Conservation (phyloP, 1,284 basidiomycete species). For the Ustilago cynodontis region DNA sequence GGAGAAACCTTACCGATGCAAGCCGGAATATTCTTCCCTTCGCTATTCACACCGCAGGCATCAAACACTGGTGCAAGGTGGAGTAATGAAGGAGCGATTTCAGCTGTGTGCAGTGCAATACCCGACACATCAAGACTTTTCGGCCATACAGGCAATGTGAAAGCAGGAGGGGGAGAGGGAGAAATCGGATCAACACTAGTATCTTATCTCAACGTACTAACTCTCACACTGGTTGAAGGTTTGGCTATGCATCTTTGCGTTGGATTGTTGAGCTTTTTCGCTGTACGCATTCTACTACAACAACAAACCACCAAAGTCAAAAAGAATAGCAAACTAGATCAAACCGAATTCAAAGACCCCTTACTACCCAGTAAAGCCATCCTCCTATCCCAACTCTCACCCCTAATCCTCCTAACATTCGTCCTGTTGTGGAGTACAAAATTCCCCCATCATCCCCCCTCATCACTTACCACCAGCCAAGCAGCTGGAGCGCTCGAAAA, state of each 20-base stretch:
- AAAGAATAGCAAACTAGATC: background rate
- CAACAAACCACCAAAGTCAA: background rate
- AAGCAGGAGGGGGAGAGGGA: background rate
- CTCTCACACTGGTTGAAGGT: conserved; percentile 29
- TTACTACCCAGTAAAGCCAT: conserved; percentile 80
- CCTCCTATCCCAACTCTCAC: conserved; percentile 87
- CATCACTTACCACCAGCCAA: background rate
- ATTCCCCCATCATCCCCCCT: conserved; percentile 28
- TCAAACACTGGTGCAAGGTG: background rate
- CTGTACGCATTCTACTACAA: background rate
- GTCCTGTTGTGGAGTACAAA: conserved; percentile 82
- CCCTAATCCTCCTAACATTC: conserved; percentile 84
- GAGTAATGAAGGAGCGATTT: background rate
- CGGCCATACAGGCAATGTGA: background rate
- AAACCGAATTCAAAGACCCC: conserved; percentile 2
- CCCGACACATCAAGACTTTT: background rate
- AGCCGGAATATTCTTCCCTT: conserved; percentile 38
- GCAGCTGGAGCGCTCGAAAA: background rate
- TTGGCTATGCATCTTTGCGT: conserved; percentile 20
- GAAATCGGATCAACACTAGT: conserved; percentile 26
- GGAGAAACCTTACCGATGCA: conserved; percentile 14
- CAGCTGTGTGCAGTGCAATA: conserved; percentile 13
- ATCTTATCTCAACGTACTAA: conserved; percentile 31
- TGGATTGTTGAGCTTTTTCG: background rate
- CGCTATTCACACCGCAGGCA: conserved; percentile 8